Conservation (phyloP, 495 filamentous ascomycete species). For the Astrothelium subdiscretum region DNA sequence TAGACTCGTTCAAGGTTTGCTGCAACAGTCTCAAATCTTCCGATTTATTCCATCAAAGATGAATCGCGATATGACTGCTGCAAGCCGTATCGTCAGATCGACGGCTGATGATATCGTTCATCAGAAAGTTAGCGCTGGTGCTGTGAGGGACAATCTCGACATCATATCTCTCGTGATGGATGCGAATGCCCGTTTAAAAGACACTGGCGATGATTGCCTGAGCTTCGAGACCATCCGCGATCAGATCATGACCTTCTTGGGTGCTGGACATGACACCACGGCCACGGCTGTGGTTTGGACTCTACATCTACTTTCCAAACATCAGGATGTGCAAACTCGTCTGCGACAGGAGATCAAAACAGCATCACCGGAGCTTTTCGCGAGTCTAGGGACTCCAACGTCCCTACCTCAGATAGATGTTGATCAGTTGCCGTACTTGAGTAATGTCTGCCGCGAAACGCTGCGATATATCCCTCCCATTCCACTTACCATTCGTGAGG, state of each 20-base stretch:
- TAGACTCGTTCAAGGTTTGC: constrained; percentile 33
- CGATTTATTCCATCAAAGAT: constrained; percentile 49
- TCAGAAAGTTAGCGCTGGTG: constrained; percentile 51
- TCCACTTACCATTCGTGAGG: constrained; percentile 50
- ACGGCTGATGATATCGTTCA: constrained; percentile 55
- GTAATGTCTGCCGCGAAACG: constrained; percentile 51
- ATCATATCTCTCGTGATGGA: constrained; percentile 64
- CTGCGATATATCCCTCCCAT: constrained; percentile 48
- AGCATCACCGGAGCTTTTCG: constrained; percentile 46
- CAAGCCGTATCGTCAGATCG: constrained; percentile 46
- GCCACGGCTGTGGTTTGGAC: constrained; percentile 50
- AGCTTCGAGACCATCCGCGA: constrained; percentile 70
- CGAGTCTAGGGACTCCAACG: constrained; percentile 8
- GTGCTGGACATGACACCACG: constrained; percentile 82
- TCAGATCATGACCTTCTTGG: constrained; percentile 92
- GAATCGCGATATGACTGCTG: constrained; percentile 47
- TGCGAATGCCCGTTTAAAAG: constrained; percentile 43
- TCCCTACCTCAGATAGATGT: constrained; percentile 36
- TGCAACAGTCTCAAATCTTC: constrained; percentile 36
- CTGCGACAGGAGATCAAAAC: constrained; percentile 51
- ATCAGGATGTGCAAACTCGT: constrained; percentile 44
- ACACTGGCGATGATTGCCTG: constrained; percentile 55
- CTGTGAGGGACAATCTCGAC: constrained; percentile 48
- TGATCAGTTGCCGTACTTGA: constrained; percentile 47
- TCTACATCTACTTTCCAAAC: constrained; percentile 45